Evolutionary conservation across 371 early-diverging fungal species (phyloP), one percentile per base, ranked within the genome.

Genomic region (Amoeboaphelidium protococcarum): DNA sequence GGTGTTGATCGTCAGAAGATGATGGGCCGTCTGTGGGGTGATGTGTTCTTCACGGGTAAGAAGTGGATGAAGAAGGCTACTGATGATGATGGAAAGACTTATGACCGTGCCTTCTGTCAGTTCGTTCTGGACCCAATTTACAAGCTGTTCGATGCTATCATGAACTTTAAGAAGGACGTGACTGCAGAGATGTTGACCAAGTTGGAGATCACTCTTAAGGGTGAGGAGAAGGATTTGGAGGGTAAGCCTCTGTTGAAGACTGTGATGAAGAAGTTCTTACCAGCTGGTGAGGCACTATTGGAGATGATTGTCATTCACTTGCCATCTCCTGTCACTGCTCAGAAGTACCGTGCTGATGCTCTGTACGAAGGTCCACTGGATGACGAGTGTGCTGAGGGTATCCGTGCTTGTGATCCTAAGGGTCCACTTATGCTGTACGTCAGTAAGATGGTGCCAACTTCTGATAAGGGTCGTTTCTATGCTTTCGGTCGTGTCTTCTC

Each of bases 401-500:
- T 99, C 64, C 64, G 67, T 50, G 64, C 74, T 60, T 87, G 86
- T 66, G 82, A 92, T 65, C 82, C 89, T 60, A 78, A 82, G 41
- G 97, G 75, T 58, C 96, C 99, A 44, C 85, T 98, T 52, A 91
- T 96, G 88, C 69, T 97, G 66, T 97, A 98, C 81, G 80, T 99
- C 62, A 88, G 96, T 67, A 98, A 97, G 85, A 98, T 99, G 98
- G 94, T 97, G 53, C 98, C 99, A 50, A 94, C 95, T 57, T 84
- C 88, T 60, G 92, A 89, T 69, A 86, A 91, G 76, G 95, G 95
- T 61, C 85, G 97, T 65, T 99, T 97, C 85, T 95, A 90, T 69
- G 99, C 99, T 52, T 94, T 99, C 71, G 99, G 98, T 64, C 88
- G 99, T 81, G 98, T 99, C 63, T 96, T 98, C 80, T 88, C 97